A percentile compares a stretch with the other conserved stretches of the same genome.
These are phyloP conservation scores for Fusarium falciforme DNA, from an alignment of 2,329 filamentous ascomycete species.

Conservation along the genomic window DNA sequence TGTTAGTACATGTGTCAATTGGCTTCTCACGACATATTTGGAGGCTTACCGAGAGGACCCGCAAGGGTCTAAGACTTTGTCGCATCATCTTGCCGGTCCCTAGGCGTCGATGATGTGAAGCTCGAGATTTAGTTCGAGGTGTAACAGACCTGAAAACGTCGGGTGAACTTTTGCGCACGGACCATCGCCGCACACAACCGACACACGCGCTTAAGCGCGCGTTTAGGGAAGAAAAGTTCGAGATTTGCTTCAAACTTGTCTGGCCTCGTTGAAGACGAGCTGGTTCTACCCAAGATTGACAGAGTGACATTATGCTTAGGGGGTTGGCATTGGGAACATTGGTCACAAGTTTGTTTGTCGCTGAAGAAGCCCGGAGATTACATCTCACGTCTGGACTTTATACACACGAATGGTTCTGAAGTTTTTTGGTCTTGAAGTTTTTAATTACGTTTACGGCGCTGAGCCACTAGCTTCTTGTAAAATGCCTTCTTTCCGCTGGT, in stretches of 20 bases:
- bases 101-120: constrained; percentile 37
- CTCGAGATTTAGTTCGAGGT: constrained; percentile 32
- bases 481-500: constrained; percentile 88
- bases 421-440: neutral
- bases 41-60: constrained; percentile 39
- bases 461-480: constrained; percentile 80
- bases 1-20: constrained; percentile 20
- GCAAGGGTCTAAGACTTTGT: constrained; percentile 40
- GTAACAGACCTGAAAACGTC: constrained; percentile 33
- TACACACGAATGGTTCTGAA: neutral
- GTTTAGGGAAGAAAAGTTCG: neutral
- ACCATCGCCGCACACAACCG: constrained; percentile 14
- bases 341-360: no score
- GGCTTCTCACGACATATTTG: accelerated
- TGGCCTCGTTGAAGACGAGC: neutral
- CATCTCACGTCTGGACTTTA: neutral
- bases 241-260: neutral
- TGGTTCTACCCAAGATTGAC: neutral
- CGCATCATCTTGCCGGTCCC: constrained; percentile 46
- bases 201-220: constrained; percentile 22
- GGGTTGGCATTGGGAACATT: neutral
- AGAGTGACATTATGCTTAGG: neutral
- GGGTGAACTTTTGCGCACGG: constrained; percentile 32
- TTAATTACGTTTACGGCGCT: constrained; percentile 47
- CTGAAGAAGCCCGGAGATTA: neutral